Evolutionary conservation across 2,329 filamentous ascomycete genomes (phyloP), one percentile per base, ranked within the genome.

Genomic region (Colletotrichum godetiae): DNA sequence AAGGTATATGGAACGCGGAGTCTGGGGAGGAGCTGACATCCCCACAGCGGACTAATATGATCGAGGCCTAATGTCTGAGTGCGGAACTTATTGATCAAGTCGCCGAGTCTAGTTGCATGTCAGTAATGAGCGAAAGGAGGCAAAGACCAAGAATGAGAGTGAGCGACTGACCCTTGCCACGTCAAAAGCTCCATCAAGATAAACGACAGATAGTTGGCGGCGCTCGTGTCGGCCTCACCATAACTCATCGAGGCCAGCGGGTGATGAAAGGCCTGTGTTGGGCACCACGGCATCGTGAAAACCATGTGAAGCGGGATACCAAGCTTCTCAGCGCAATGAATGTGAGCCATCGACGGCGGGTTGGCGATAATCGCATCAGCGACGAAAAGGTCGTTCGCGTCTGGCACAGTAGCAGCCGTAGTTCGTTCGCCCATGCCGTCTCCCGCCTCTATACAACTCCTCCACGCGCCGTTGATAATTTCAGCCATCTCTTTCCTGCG

Each of bases 51-150:
- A 75, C 89, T 92, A 68, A 94, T 86, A 0, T 90, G 86, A 69
- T 94, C 92, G 0, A 94, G 82, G 6, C 88, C 87, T 0, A 95
- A 84, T 33, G 84, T 88, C 58, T 89, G 87, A 70, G 88, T 88
- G 35, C 92, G 88, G 77, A 93, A 94, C 29, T 88, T 87, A 76
- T 94, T 94, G 80, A 94, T 92, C 5, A 95, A 80, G 77, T 94
- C 93, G 7, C 93, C 93, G 1, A 94, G 82, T 0, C 79, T 82
- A 57, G n/a, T n/a, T 46, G 37, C 52, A 49, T 71, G 55, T 70
- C n/a, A 73, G 59, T 24, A 57, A n/a, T 8, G 15, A 4, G 12
- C 2, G 11, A 35, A 22, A 7, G 7, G 5, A 10, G 3, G 11
- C 3, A 19, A 2, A 49, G 42, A 42, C 37, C 15, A 13, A 0